Conservation (phyloP, 768 basidiomycete species). For the Amanita brunnescens region DNA sequence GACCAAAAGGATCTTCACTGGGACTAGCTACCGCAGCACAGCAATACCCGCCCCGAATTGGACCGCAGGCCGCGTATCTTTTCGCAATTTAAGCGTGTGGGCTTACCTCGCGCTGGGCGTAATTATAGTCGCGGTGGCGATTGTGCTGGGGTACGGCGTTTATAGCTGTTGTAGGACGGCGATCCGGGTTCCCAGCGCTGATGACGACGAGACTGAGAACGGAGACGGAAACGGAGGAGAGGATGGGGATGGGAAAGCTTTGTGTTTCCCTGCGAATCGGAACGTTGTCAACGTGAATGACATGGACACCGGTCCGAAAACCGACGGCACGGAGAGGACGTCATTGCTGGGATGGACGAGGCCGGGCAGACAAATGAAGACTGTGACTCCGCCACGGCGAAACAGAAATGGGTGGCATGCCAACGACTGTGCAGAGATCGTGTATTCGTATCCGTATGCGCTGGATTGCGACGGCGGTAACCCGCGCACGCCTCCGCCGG, state of each 20-base stretch:
- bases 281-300: too few relatives aligned
- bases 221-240: neutral
- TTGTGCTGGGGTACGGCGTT: neutral
- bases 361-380: neutral
- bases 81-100: conserved; percentile 2
- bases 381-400: too few relatives aligned
- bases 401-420: too few relatives aligned
- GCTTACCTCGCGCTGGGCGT: neutral
- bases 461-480: too few relatives aligned
- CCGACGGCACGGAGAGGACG: neutral
- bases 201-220: neutral
- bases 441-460: too few relatives aligned
- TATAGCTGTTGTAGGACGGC: neutral
- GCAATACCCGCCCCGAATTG: neutral
- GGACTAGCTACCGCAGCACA: neutral
- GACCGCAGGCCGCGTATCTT: neutral
- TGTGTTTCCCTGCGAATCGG: neutral
- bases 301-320: too few relatives aligned
- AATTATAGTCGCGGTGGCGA: neutral
- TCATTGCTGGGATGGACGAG: too few relatives aligned
- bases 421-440: too few relatives aligned
- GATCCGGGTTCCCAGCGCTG: too few relatives aligned
- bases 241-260: neutral
- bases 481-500: too few relatives aligned
- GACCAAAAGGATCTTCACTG: neutral